Percentiles rank a stretch among this genome's conserved stretches.
phyloP scores from a whole-genome alignment of 2,329 filamentous ascomycete species.

The Amylocarpus encephaloides region DNA sequence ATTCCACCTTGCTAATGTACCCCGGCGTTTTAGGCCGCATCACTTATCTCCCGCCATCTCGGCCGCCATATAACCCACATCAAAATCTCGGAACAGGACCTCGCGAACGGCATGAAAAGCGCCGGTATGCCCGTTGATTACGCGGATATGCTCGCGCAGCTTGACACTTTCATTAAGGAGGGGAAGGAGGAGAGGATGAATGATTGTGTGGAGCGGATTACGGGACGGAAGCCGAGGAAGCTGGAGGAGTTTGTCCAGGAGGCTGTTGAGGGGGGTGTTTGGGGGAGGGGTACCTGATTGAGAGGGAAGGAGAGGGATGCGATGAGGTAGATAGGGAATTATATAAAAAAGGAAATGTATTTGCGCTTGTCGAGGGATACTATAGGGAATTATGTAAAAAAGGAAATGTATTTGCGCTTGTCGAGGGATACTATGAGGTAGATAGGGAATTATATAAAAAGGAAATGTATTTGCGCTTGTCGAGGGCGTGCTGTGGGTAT shows the following conservation, averaged over 20 bases:
- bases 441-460: no score
- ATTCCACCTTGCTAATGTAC: neutral
- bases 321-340: neutral
- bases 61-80: constrained; percentile 16
- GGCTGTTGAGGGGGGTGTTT: constrained; percentile 6
- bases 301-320: neutral
- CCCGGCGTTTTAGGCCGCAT: constrained; percentile 7
- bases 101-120: constrained; percentile 7
- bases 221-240: constrained; percentile 11
- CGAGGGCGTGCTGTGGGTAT: no score
- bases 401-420: no score
- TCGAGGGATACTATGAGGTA: no score
- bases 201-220: constrained; percentile 14
- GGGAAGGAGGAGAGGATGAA: constrained; percentile 18
- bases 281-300: neutral
- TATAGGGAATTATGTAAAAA: no score
- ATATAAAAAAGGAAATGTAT: no score
- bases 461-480: no score
- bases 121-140: constrained; percentile 14
- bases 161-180: constrained; percentile 18
- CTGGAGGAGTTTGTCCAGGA: constrained; percentile 17
- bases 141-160: constrained; percentile 14
- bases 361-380: no score
- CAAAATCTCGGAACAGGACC: constrained; percentile 14
- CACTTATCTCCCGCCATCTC: constrained; percentile 13